These are phyloP conservation scores for Lactarius indigo DNA, from an alignment of 768 basidiomycete genomes.

Conservation along the genomic window DNA sequence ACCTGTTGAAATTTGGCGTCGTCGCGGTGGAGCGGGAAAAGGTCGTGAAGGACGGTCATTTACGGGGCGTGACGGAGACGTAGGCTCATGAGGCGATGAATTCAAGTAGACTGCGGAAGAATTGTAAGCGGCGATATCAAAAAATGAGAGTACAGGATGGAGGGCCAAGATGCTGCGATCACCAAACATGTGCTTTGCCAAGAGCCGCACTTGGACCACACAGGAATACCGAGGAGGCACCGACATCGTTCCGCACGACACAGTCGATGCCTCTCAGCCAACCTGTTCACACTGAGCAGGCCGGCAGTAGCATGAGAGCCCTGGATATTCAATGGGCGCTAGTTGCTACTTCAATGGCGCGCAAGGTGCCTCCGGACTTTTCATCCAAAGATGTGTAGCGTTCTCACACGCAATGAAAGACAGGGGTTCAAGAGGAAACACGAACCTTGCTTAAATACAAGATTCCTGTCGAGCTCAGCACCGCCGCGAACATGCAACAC, in stretches of 20 bases:
- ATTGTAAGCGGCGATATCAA: not conserved
- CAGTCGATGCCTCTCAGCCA: not conserved
- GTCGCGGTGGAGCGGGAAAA: slow-evolving; percentile 17
- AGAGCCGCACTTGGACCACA: not conserved
- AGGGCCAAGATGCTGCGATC: not conserved
- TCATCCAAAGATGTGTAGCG: not conserved
- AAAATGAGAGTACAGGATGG: not conserved
- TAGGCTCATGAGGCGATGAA: slow-evolving; percentile 8
- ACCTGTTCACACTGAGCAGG: not conserved
- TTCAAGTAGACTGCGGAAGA: slow-evolving; percentile 6
- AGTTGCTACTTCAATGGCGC: not conserved
- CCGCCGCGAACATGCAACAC: slow-evolving; percentile 59
- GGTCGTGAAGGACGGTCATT: slow-evolving; percentile 17
- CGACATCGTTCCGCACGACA: not conserved
- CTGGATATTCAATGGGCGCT: not conserved
- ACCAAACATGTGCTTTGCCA: not conserved
- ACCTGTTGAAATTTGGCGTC: slow-evolving; percentile 20
- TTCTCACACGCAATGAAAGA: not conserved
- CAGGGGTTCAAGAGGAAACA: slow-evolving; percentile 3
- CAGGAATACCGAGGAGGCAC: not conserved
- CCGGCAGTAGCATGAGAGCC: not conserved
- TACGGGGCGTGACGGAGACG: slow-evolving; percentile 17
- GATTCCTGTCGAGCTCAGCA: slow-evolving; percentile 55
- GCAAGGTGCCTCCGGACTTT: not conserved
- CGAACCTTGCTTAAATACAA: slow-evolving; percentile 77